Base-by-base conservation (phyloP, 345 rosid genomes). In the Pelargonium nanum region DNA sequence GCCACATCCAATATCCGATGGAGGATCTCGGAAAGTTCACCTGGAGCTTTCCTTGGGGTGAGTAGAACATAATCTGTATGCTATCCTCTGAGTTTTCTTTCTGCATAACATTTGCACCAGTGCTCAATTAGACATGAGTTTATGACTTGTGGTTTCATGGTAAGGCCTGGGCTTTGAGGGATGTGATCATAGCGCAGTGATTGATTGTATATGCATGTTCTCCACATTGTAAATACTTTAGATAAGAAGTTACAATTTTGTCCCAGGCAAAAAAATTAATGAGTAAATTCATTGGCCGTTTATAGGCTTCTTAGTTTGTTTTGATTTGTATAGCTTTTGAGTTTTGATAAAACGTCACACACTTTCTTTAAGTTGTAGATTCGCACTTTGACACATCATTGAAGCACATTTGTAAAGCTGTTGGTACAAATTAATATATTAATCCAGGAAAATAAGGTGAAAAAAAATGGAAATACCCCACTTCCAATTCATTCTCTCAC, bases 21-120 rank as follows among this genome's bases (percentile, higher is more conserved):
- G 80, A 19, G 77, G 83, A 69, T 75, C 82, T 65, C 87, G 97
- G n/a, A 81, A 85, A 78, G 83, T 93, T 75, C 59, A 89, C 82
- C 74, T 93, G 77, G 91, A 93, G 68, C 83, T 93, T 73, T 84
- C 92, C 72, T 60, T 89, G 50, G 99, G 99, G 99, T 89, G 54
- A 80, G 99, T 75, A 28, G 19, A 56, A 40, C 56, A 17, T 26
- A 22, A 57, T 70, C 15, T 40, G 60, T 30, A 53, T 58, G 22
- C 26, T 19, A 15, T n/a, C 53, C 0, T 6, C 6, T 19, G 26
- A 48, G 30, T 20, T 6, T 26, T 32, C 26, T 24, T 22, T 59
- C 2, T 12, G 26, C 23, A 57, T 19, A n/a, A 17, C 55, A 52
- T 52, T n/a, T 19, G 21, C 0, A 20, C 9, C 15, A 40, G 15